Evolutionary conservation across 768 basidiomycete genomes (phyloP), one percentile per base, ranked within the genome.

Genomic region (Tylopilus rubrobrunneus): DNA sequence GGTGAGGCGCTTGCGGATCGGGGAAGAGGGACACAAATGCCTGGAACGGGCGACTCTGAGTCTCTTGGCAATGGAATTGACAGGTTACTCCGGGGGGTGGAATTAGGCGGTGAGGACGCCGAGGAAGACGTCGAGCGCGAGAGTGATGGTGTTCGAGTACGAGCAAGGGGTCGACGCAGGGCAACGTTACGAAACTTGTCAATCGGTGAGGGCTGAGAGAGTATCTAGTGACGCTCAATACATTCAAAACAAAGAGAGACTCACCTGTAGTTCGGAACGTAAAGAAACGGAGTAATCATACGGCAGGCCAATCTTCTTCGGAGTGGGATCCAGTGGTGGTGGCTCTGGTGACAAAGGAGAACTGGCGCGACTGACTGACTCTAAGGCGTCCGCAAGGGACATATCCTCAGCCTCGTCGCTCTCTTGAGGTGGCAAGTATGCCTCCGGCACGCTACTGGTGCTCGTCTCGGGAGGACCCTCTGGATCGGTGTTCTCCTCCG

Each of bases 121-220:
- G 77, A 74, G 23, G 75, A 77, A 33, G 82, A 76, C 0, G 78
- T 76, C 1, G 84, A 86, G 48, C 78, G 79, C 8, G 86, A 79
- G 9, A 88, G 73, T 2, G 86, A 87, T 5, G 86, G 86, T 5
- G 85, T 87, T 27, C 86, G 81, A 19, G 75, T 73, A 28, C 82
- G 77, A 19, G 75, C 62, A 36, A 76, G 63, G 17, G 80, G 76
- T 52, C 76, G 77, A 31, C 85, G 80, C 46, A 85, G 57, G 12
- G 79, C 77, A 27, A 87, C 80, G 61, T 87, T 83, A 10, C 82
- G 82, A 65, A 77, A 83, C 56, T 80, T 85, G 56, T 84, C 78
- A 40, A 78, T 74, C 12, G 85, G 82, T 12, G 86, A 86, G 12
- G 75, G 70, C 86, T 88, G n/a, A 23, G n/a, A 3, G 2, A n/a